Percentiles rank a stretch among this genome's conserved stretches.
These are phyloP conservation scores for Lepiota subincarnata DNA, from an alignment of 768 basidiomycete species.

Conservation along the genomic window DNA sequence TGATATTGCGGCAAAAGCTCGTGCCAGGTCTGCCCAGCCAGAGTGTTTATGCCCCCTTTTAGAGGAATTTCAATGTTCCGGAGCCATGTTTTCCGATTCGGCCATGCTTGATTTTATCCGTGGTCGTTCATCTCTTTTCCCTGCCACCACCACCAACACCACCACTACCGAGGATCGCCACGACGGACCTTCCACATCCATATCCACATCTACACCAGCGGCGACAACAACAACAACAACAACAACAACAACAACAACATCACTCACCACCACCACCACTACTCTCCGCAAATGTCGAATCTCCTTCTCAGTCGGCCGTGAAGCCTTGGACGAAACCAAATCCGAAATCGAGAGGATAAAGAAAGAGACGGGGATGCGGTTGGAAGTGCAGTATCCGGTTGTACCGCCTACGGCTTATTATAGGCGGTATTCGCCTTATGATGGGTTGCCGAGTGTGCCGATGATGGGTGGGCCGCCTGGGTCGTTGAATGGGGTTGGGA, in stretches of 20 bases:
- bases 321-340: neutral
- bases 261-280: neutral
- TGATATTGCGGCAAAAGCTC: neutral
- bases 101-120: conserved; percentile 8
- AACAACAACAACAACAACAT: neutral
- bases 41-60: conserved; percentile 5
- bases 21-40: neutral
- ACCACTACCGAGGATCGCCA: neutral
- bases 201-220: neutral
- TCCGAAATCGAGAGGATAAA: neutral
- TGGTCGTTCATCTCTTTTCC: conserved; percentile 4
- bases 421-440: conserved; percentile 9
- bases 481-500: no score
- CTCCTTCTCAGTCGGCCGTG: conserved; percentile 4
- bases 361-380: conserved; percentile 2
- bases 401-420: neutral
- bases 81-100: conserved; percentile 1
- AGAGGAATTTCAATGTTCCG: conserved; percentile 9
- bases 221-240: neutral
- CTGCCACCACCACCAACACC: neutral
- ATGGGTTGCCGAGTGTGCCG: conserved; percentile 9
- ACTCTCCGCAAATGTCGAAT: conserved; percentile 3
- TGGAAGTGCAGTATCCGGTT: conserved; percentile 10
- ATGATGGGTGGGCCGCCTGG: neutral
- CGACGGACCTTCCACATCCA: neutral